Conservation (phyloP, 1,284 basidiomycete genomes). For the Tausonia pullulans region DNA sequence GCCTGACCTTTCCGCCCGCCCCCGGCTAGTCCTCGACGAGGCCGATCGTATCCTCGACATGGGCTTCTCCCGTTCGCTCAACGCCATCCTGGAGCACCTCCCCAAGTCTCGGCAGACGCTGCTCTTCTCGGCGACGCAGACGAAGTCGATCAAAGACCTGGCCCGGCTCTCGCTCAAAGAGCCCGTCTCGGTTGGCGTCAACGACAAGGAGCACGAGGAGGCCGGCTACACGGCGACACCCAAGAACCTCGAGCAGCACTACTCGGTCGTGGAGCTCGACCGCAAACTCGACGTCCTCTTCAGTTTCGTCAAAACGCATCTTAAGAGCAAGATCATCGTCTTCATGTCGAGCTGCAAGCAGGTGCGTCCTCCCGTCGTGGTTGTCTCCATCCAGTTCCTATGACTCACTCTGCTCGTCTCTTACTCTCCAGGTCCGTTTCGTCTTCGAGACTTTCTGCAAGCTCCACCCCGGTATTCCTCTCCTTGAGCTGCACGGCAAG, state of each 20-base stretch:
- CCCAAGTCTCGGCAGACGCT: constrained; percentile 80
- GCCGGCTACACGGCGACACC: constrained; percentile 43
- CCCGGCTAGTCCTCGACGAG: constrained; percentile 74
- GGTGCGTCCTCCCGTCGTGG: constrained; percentile 25
- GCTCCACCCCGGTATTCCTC: constrained; percentile 81
- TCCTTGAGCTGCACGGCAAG: constrained; percentile 90
- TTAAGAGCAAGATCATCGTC: constrained; percentile 83
- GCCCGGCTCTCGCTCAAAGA: constrained; percentile 80
- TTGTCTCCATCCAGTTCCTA: neutral
- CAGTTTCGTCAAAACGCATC: constrained; percentile 89
- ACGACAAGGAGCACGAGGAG: constrained; percentile 20
- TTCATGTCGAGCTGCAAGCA: constrained; percentile 96
- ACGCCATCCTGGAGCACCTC: constrained; percentile 81
- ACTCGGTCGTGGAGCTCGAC: constrained; percentile 71
- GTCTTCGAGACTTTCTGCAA: constrained; percentile 93
- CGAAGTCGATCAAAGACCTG: constrained; percentile 76
- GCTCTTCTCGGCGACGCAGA: constrained; percentile 94
- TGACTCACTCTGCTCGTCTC: too few relatives aligned
- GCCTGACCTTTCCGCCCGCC: neutral
- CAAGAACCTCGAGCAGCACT: constrained; percentile 76
- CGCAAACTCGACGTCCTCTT: constrained; percentile 85
- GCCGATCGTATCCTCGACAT: constrained; percentile 94
- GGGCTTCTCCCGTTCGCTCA: constrained; percentile 81
- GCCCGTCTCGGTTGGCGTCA: constrained; percentile 50
- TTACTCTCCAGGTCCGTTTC: constrained; percentile 56